These are phyloP conservation scores for Cercophora samala DNA, from an alignment of 495 filamentous ascomycete species.

Conservation along the genomic window DNA sequence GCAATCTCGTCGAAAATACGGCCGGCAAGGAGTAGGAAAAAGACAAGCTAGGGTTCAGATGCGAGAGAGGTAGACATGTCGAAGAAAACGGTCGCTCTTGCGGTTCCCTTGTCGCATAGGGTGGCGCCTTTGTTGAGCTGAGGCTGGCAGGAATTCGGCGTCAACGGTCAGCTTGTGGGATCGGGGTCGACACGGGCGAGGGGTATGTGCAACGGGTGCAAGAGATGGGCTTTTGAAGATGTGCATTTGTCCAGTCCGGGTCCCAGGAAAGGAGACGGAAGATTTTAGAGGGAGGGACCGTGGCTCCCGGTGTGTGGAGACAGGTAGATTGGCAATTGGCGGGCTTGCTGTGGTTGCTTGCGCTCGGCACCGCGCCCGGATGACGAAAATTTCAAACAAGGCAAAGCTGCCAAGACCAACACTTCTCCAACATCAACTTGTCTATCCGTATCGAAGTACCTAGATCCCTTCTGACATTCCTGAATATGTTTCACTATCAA, in stretches of 20 bases:
- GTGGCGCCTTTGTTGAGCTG: background rate
- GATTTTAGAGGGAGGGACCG: slow-evolving; percentile 17
- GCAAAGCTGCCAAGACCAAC: slow-evolving; percentile 16
- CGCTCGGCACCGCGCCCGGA: slow-evolving; percentile 15
- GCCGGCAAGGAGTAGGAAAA: slow-evolving; percentile 3
- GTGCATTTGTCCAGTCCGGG: slow-evolving; percentile 1
- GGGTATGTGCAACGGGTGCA: background rate
- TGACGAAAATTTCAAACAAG: slow-evolving; percentile 25
- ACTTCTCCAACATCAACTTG: background rate
- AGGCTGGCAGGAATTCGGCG: slow-evolving; percentile 2
- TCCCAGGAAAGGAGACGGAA: slow-evolving; percentile 8
- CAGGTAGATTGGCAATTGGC: slow-evolving; percentile 13
- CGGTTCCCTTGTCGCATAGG: slow-evolving; percentile 7
- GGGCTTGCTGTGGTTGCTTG: slow-evolving; percentile 11
- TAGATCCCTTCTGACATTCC: no score
- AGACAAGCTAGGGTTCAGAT: slow-evolving; percentile 10
- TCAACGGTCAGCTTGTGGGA: slow-evolving; percentile 7
- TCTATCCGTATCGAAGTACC: no score
- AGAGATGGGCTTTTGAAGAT: slow-evolving; percentile 5
- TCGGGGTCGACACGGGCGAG: background rate
- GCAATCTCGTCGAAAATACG: slow-evolving; percentile 4
- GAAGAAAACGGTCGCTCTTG: background rate
- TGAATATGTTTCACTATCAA: slow-evolving; percentile 1
- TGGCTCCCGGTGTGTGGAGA: slow-evolving; percentile 18
- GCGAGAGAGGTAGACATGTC: slow-evolving; percentile 9